Base-by-base conservation (phyloP, 176 grass and related monocot species). In the Rhynchospora tenuis region DNA sequence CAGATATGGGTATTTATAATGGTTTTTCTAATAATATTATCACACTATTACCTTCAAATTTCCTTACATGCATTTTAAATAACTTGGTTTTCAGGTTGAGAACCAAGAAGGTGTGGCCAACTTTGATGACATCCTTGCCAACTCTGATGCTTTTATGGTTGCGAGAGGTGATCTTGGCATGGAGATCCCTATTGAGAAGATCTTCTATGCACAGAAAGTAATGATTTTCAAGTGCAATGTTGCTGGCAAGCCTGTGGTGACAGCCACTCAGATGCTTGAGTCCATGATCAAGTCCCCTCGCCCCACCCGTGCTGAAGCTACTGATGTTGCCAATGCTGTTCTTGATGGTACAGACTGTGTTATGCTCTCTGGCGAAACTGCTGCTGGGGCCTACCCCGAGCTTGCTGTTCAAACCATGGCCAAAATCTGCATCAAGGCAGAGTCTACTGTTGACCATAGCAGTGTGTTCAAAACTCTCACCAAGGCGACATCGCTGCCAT, bases 181-280 rank as follows among this genome's bases (percentile, higher is more conserved):
- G 92, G 90, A 97, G 84, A 97, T 97, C 84, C 95, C 92, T 1
- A 91, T 97, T 11, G 92, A 94, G 60, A 97, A 97, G 67, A 93
- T 97, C 54, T 97, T 94, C 81, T 93, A 90, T 73, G 92, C 95
- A 7, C 90, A 94, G 57, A 94, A 97, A 80, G 90, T 92, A 24
- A 97, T 97, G 95, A 94, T 94, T 61, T 87, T 83, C 85, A 97
- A 97, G 83, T 97, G 94, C 65, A 94, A 97, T 83, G 77, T 91
- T 26, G 80, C 91, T 17, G 92, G 94, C 57, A 97, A 97, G 83
- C 94, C 90, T 71, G 92, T 94, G 51, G 92, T 97, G 66, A 94
- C 94, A 38, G 94, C 94, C 59, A 94, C 94, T 11, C 94, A 94
- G 81, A 97, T 97, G 92, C 84, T 97, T 9, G 94, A 94, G 77